phyloP scores from a whole-genome alignment of 2,329 filamentous ascomycete genomes.

The Pseudogymnoascus sp. region DNA sequence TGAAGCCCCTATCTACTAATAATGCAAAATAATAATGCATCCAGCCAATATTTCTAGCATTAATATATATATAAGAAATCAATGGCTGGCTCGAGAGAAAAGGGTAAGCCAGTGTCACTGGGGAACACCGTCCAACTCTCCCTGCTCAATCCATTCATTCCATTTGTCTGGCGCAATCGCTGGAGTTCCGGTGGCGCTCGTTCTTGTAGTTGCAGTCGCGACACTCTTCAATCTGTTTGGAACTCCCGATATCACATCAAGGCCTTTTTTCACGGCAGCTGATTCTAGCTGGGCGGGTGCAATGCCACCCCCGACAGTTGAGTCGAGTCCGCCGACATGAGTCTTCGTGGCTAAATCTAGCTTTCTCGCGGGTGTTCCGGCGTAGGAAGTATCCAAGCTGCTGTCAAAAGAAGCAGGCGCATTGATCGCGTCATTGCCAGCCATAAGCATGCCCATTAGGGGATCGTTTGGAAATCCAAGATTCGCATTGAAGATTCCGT shows the following conservation, averaged over 20 bases:
- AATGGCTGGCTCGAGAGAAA: not conserved
- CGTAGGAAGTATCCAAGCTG: not conserved
- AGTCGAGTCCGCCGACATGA: not conserved
- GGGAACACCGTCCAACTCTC: not conserved
- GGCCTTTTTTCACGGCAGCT: not conserved
- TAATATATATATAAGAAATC: not conserved
- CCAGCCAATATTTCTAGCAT: not conserved
- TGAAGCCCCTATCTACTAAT: not conserved
- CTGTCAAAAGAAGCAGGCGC: not conserved
- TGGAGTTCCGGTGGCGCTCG: not conserved
- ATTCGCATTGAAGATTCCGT: not conserved
- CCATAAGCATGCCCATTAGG: not conserved
- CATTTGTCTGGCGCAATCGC: not conserved
- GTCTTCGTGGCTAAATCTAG: not conserved
- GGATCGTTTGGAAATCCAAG: not conserved
- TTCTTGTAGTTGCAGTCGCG: not conserved
- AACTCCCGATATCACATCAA: not conserved
- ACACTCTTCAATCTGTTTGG: not conserved
- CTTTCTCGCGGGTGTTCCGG: not conserved
- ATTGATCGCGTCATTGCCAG: not conserved
- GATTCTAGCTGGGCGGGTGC: not conserved
- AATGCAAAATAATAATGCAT: not conserved
- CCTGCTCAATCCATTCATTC: conserved; percentile 3
- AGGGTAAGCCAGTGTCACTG: not conserved
- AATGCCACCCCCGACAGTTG: not conserved